Conservation (phyloP, 139 green algal species). For the Parachlorella kessleri region DNA sequence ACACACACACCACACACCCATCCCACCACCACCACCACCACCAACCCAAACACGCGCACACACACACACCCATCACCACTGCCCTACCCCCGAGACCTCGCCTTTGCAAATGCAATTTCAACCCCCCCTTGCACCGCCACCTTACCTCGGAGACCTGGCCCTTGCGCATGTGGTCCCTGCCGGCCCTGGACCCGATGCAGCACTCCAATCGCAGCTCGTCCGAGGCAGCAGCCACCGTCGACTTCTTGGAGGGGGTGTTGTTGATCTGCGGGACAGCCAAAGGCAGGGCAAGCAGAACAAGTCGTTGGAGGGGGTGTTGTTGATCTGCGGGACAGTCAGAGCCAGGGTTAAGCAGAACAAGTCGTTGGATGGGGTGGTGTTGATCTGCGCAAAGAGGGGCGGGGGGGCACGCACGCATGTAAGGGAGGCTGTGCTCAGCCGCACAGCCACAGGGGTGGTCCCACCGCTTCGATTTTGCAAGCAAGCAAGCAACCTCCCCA, state of each 20-base stretch:
- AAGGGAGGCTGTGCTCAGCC: too few species aligned
- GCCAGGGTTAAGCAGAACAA: too few species aligned
- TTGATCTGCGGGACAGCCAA: constrained; percentile 8
- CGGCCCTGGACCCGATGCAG: constrained; percentile 40
- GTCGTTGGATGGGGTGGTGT: constrained; percentile 33
- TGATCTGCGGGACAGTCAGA: constrained; percentile 3
- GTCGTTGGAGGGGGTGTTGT: constrained; percentile 33
- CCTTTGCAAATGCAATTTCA: not conserved
- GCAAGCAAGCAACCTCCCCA: too few species aligned
- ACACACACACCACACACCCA: too few species aligned
- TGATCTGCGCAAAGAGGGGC: too few species aligned
- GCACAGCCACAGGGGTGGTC: too few species aligned
- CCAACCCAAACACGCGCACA: too few species aligned
- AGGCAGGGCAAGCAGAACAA: too few species aligned
- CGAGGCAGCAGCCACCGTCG: constrained; percentile 22
- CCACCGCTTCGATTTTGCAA: too few species aligned
- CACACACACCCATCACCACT: not conserved
- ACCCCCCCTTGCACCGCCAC: not conserved
- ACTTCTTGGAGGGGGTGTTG: constrained; percentile 33
- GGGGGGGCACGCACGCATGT: too few species aligned
- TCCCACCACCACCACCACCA: too few species aligned
- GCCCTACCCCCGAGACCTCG: not conserved
- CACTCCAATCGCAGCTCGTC: constrained; percentile 50
- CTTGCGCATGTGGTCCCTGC: constrained; percentile 48
- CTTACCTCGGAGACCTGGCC: constrained; percentile 26